A percentile compares a stretch with the other conserved stretches of the same genome.
Evolutionary conservation across 169 alveolate species (phyloP).

Genomic region (Plasmodium berghei): DNA sequence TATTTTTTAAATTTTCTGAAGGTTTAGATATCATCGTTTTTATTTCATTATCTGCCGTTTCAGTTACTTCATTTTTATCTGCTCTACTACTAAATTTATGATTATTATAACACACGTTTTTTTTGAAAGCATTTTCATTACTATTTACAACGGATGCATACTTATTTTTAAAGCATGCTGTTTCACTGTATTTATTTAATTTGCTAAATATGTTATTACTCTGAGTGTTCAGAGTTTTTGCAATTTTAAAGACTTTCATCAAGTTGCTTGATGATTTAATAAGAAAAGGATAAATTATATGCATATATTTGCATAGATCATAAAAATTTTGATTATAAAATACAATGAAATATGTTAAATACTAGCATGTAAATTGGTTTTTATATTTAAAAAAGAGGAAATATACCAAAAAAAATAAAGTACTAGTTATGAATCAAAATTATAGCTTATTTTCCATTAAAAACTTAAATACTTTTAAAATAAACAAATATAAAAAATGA

Average conservation of each 20-base stretch:
- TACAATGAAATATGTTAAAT: no score
- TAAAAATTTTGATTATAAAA: no score
- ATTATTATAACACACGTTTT: background rate
- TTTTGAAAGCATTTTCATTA: background rate
- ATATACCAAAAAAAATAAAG: no score
- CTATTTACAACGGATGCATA: background rate
- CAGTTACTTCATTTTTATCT: no score
- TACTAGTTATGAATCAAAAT: no score
- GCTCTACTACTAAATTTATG: background rate
- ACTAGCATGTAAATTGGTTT: no score
- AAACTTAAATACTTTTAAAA: no score
- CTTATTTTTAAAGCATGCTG: background rate
- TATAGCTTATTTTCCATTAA: no score
- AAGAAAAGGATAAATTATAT: slow-evolving; percentile 3
- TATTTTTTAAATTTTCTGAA: background rate
- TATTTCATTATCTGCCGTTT: background rate
- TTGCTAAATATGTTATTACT: slow-evolving; percentile 11
- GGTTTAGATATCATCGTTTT: background rate
- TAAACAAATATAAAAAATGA: no score
- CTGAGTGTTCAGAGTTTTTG: slow-evolving; percentile 32
- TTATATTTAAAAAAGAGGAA: no score
- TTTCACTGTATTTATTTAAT: slow-evolving; percentile 9
- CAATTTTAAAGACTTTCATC: slow-evolving; percentile 27
- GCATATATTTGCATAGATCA: no score
- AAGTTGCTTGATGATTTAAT: background rate